Conservation (phyloP, 768 basidiomycete species). For the Kwoniella sp. region DNA sequence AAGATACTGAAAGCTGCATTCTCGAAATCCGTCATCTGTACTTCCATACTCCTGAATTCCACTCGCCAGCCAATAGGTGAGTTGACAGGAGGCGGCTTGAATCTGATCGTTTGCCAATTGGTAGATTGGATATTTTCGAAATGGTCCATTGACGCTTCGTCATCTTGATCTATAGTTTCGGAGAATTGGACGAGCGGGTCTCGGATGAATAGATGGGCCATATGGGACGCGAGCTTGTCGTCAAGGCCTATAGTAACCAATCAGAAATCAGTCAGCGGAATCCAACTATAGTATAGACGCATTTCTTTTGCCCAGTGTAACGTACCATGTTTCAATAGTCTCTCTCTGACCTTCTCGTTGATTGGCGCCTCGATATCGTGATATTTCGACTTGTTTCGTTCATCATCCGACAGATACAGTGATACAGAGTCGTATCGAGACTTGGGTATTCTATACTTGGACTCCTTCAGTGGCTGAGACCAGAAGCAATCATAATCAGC, state of each 20-base stretch:
- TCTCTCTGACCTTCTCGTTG: constrained; percentile 71
- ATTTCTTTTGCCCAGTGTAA: constrained; percentile 8
- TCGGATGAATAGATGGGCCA: constrained; percentile 94
- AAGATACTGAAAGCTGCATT: constrained; percentile 97
- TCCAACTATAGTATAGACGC: no score
- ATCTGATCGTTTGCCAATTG: constrained; percentile 98
- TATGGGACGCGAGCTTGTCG: constrained; percentile 80
- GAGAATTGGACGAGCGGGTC: constrained; percentile 95
- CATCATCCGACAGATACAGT: constrained; percentile 82
- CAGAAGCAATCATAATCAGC: neutral
- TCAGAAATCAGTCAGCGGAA: neutral
- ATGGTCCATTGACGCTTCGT: constrained; percentile 82
- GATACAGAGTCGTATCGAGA: constrained; percentile 97
- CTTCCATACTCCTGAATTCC: constrained; percentile 98
- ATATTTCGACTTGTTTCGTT: constrained; percentile 88
- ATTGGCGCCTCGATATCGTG: constrained; percentile 84
- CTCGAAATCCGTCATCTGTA: constrained; percentile 97
- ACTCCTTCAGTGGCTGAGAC: constrained; percentile 68
- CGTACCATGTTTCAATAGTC: constrained; percentile 76
- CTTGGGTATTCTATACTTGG: constrained; percentile 81
- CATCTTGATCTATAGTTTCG: constrained; percentile 91
- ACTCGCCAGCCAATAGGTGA: constrained; percentile 96
- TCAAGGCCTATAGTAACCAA: constrained; percentile 68
- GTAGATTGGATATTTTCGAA: constrained; percentile 99
- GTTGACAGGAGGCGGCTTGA: constrained; percentile 94